Base-by-base conservation (phyloP, 345 rosid species). In the Pistacia integerrima region DNA sequence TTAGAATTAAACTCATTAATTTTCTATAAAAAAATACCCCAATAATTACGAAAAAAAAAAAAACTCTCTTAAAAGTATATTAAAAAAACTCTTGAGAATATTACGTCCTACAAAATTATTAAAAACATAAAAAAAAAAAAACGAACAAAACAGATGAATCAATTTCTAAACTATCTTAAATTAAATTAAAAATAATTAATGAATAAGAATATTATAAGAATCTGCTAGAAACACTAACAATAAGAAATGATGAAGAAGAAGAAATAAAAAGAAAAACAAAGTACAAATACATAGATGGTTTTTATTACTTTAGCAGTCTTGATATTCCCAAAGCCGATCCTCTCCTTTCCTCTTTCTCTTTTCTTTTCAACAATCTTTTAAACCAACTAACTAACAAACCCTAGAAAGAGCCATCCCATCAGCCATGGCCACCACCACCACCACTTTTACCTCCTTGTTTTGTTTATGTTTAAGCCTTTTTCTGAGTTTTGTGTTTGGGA, bases 321-420 rank as follows among this genome's bases (percentile, higher is more conserved):
- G 73, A 13, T n/a, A 83, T 87, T 87, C 81, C 89, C 90, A 85
- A 87, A 79, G 84, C 83, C 87, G 88, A 87, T 87, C 77, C 74
- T 67, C 82, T 69, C 35, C 60, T 52, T 67, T 36, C 49, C 35
- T 11, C 66, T 55, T 11, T 18, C 30, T 11, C 28, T 12, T 11
- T 0, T 28, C 56, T 55, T 36, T 22, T 69, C 64, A 35, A 36
- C 9, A 2, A 48, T 17, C 36, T 57, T 44, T 44, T 28, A 54
- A 69, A n/a, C 63, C 52, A 67, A 38, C 67, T 3, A 9, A 10
- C 79, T 16, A 57, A 59, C 74, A 18, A 75, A 69, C 71, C 79
- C 48, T 38, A 67, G 41, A 18, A 16, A 3, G 18, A 54, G 57
- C 18, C 57, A 3, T 14, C 57, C 18, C 57, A 3, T 14, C 57